A percentile compares a stretch with the other conserved stretches of the same genome.
phyloP scores from a whole-genome alignment of 1,139 yeast genomes.

The Debaryomyces singareniensis region DNA sequence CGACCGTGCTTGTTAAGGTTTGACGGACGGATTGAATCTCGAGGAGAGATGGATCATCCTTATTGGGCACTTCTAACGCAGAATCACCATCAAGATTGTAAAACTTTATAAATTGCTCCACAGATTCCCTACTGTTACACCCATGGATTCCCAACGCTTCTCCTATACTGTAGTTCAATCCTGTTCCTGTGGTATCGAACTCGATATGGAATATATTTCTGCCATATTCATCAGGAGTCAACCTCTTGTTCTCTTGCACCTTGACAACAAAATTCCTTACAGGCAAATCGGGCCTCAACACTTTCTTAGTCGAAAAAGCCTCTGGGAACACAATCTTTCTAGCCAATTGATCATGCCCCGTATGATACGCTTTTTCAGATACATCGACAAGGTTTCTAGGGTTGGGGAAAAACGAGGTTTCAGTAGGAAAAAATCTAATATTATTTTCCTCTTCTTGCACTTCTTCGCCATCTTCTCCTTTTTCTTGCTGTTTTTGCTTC shows the following conservation, averaged over 20 bases:
- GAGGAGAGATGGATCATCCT: slow-evolving; percentile 48
- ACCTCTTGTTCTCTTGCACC: slow-evolving; percentile 86
- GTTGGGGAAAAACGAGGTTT: slow-evolving; percentile 56
- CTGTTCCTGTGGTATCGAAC: slow-evolving; percentile 87
- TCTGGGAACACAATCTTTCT: slow-evolving; percentile 76
- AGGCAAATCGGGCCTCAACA: slow-evolving; percentile 86
- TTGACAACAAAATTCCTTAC: slow-evolving; percentile 80
- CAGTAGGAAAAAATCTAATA: slow-evolving; percentile 51
- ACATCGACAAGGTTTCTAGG: slow-evolving; percentile 38
- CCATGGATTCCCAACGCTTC: slow-evolving; percentile 97
- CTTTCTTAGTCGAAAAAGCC: slow-evolving; percentile 52
- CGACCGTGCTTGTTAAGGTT: slow-evolving; percentile 71
- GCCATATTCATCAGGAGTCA: slow-evolving; percentile 86
- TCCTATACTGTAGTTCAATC: slow-evolving; percentile 86
- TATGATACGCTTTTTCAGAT: slow-evolving; percentile 32
- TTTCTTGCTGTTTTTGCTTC: slow-evolving; percentile 10
- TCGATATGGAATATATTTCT: slow-evolving; percentile 97
- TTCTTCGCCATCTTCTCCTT: slow-evolving; percentile 16
- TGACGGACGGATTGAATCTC: slow-evolving; percentile 84
- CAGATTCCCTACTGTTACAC: slow-evolving; percentile 63
- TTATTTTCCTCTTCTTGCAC: slow-evolving; percentile 21
- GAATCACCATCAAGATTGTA: slow-evolving; percentile 70
- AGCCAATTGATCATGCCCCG: slow-evolving; percentile 50
- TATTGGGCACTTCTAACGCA: slow-evolving; percentile 64
- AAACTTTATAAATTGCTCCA: slow-evolving; percentile 59